These are phyloP conservation scores for Proliferodiscus dingleyae DNA, from an alignment of 2,329 filamentous ascomycete species.

Conservation along the genomic window DNA sequence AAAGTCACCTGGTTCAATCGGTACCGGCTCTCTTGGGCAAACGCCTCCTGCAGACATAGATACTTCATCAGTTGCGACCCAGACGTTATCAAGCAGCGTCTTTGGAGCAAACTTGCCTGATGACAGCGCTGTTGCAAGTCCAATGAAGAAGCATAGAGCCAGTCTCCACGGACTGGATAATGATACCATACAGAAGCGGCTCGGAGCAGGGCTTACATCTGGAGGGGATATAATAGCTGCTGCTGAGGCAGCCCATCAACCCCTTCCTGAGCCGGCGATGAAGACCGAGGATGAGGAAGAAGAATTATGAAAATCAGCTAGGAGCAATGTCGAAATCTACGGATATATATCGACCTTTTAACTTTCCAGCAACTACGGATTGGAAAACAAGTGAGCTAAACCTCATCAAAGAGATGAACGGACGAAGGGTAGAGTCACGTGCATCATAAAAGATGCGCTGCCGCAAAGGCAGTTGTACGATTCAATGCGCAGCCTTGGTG, in stretches of 20 bases:
- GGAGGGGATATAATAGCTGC: slow-evolving; percentile 24
- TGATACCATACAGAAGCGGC: slow-evolving; percentile 29
- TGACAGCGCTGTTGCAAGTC: slow-evolving; percentile 57
- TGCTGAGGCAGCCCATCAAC: slow-evolving; percentile 28
- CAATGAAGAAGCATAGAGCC: slow-evolving; percentile 70
- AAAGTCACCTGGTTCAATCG: slow-evolving; percentile 43
- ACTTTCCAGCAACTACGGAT: not conserved
- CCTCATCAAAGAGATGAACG: not conserved
- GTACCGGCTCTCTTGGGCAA: slow-evolving; percentile 36
- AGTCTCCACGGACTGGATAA: slow-evolving; percentile 49
- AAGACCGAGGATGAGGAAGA: slow-evolving; percentile 25
- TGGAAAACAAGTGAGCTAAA: slow-evolving; percentile 12
- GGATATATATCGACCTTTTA: too few species aligned
- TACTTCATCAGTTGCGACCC: slow-evolving; percentile 30
- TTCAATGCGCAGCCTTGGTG: slow-evolving; percentile 3
- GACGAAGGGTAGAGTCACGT: not conserved
- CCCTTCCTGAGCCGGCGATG: slow-evolving; percentile 20
- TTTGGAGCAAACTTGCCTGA: slow-evolving; percentile 41
- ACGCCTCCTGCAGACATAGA: slow-evolving; percentile 39
- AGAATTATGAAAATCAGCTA: slow-evolving; percentile 29
- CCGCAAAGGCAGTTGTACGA: slow-evolving; percentile 9
- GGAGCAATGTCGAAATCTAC: not conserved
- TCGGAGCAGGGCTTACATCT: slow-evolving; percentile 22
- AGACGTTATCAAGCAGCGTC: slow-evolving; percentile 31
- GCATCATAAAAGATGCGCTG: too few species aligned